phyloP scores from a whole-genome alignment of 2,329 filamentous ascomycete species.

The Lachnellula subtilissima region DNA sequence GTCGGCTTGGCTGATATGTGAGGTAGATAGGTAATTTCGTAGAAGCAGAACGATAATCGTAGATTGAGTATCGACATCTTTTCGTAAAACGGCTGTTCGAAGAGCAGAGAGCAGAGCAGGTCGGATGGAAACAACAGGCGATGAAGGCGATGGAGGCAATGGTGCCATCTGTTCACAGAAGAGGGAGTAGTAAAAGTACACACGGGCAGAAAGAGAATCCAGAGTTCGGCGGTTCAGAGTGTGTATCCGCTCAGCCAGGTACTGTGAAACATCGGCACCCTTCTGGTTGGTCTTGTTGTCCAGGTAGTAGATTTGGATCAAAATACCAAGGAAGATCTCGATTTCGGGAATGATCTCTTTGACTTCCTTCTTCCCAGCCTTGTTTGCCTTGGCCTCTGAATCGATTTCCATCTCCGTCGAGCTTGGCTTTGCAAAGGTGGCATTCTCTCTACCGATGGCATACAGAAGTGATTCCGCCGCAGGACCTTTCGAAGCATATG shows the following conservation, averaged over 20 bases:
- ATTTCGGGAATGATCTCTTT: conserved; percentile 83
- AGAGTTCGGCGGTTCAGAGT: conserved; percentile 87
- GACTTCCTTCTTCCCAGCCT: conserved; percentile 53
- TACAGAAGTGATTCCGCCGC: conserved; percentile 66
- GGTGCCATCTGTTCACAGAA: conserved; percentile 91
- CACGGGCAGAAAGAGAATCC: conserved; percentile 88
- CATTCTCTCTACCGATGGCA: conserved; percentile 63
- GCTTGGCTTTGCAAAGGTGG: conserved; percentile 54
- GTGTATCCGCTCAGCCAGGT: conserved; percentile 79
- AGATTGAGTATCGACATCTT: conserved; percentile 95
- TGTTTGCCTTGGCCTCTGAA: conserved; percentile 54
- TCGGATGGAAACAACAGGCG: conserved; percentile 79
- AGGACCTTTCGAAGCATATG: conserved; percentile 58
- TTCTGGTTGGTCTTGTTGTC: conserved; percentile 77
- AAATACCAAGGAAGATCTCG: conserved; percentile 81
- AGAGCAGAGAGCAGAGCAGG: conserved; percentile 82
- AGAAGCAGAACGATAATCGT: conserved; percentile 92
- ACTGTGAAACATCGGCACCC: conserved; percentile 78
- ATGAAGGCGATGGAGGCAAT: conserved; percentile 81
- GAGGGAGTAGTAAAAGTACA: conserved; percentile 96
- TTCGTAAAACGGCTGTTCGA: conserved; percentile 90
- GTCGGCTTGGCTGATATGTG: conserved; percentile 95
- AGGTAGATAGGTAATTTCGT: conserved; percentile 92
- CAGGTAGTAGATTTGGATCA: conserved; percentile 81
- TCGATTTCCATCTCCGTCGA: conserved; percentile 71